Evolutionary conservation across 108 stramenopile genomes (phyloP).

Genomic region (Nannochloropsis oceanica): DNA sequence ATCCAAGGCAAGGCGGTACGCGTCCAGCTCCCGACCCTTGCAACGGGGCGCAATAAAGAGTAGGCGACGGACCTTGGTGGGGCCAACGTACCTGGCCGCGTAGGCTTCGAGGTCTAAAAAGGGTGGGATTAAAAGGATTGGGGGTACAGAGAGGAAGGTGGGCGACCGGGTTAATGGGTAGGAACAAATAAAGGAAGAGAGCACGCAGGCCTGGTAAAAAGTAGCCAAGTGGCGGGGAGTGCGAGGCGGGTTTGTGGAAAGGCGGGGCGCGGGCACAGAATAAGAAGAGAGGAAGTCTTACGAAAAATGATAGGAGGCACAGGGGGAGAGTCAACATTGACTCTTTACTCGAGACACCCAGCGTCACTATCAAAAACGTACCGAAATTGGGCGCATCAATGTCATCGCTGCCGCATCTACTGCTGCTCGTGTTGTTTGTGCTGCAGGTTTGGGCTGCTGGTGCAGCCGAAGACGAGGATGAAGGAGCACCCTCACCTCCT

Average conservation of each 20-base stretch:
- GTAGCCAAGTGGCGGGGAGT: no score
- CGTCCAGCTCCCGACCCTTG: conserved; percentile 7
- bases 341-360: no score
- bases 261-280: no score
- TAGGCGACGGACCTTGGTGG: conserved; percentile 10
- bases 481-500: background rate
- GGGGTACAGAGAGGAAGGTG: no score
- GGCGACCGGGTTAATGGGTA: no score
- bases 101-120: conserved; percentile 13
- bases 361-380: background rate
- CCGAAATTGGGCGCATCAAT: background rate
- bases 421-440: background rate
- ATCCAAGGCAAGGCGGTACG: conserved; percentile 2
- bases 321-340: no score
- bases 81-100: conserved; percentile 17
- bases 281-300: no score
- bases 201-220: no score
- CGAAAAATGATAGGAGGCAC: no score
- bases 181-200: no score
- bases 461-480: background rate
- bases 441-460: background rate
- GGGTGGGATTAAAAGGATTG: background rate
- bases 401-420: background rate
- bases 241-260: no score
- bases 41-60: conserved; percentile 18